Percentiles rank a stretch among this genome's conserved stretches.
phyloP scores from a whole-genome alignment of 176 grass and related monocot genomes.

The Triticum urartu region DNA sequence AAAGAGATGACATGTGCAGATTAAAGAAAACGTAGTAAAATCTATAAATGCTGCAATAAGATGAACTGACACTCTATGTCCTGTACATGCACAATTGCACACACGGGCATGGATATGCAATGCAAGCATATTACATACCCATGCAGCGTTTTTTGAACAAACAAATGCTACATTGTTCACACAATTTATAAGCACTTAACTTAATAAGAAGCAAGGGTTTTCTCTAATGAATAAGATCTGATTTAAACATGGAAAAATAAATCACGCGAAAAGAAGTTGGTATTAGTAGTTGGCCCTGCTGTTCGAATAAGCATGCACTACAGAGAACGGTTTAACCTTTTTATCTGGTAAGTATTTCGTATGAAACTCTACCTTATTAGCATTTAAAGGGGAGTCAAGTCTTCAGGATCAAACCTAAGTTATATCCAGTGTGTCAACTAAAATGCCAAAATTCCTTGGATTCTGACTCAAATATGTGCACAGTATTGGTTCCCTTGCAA shows the following conservation, averaged over 20 bases:
- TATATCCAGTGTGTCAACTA: background rate
- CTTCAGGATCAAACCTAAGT: background rate
- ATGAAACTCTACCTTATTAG: background rate
- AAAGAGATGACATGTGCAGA: background rate
- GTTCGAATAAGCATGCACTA: background rate
- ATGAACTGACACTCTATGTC: background rate
- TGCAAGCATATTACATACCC: background rate
- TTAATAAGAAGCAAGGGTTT: background rate
- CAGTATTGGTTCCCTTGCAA: background rate
- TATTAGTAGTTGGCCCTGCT: background rate
- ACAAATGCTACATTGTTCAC: background rate
- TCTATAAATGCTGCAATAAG: background rate
- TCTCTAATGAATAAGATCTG: background rate
- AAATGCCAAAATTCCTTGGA: background rate
- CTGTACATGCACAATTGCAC: background rate
- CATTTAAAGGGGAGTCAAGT: background rate
- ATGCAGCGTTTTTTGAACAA: background rate
- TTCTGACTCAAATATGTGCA: background rate
- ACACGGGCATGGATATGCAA: background rate
- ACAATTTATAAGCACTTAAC: background rate
- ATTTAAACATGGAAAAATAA: background rate
- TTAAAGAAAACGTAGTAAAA: background rate
- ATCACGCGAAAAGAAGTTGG: background rate
- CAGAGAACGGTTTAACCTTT: background rate
- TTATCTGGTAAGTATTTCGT: constrained; percentile 20